phyloP scores from a whole-genome alignment of 768 basidiomycete genomes.

The Lactarius sp. region DNA sequence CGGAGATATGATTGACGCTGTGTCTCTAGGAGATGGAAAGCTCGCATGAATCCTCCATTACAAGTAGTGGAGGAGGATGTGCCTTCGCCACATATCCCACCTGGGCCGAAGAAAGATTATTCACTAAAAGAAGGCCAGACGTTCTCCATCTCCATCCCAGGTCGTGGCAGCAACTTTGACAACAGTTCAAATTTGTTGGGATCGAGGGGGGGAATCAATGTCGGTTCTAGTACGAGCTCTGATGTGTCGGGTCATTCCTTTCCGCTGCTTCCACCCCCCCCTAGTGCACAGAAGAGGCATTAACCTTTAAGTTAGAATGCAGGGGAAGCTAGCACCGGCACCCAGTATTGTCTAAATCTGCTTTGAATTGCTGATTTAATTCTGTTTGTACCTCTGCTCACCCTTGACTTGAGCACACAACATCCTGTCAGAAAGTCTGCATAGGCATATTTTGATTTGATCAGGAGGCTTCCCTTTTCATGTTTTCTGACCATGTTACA shows the following conservation, averaged over 20 bases:
- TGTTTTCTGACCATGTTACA: too few species aligned
- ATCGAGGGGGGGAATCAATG: constrained; percentile 11
- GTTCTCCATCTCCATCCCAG: constrained; percentile 87
- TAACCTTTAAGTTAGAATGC: constrained; percentile 15
- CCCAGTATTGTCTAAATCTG: background rate
- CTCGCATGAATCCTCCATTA: constrained; percentile 20
- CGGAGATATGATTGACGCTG: background rate
- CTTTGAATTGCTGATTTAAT: background rate
- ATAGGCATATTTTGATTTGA: too few species aligned
- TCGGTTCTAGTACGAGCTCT: constrained; percentile 16
- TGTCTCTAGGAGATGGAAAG: constrained; percentile 14
- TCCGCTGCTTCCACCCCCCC: constrained; percentile 82
- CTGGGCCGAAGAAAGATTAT: constrained; percentile 89
- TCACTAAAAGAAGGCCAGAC: constrained; percentile 93
- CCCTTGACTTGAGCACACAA: too few species aligned
- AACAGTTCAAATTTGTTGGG: constrained; percentile 34
- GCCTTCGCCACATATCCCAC: constrained; percentile 63
- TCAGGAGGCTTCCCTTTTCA: too few species aligned
- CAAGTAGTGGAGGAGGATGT: constrained; percentile 48
- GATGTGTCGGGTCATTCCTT: constrained; percentile 39
- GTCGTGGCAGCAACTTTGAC: constrained; percentile 46
- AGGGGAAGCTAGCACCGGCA: background rate
- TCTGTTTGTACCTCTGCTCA: background rate
- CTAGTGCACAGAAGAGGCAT: constrained; percentile 52
- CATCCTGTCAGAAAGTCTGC: too few species aligned